Conservation (phyloP, 1,284 basidiomycete species). For the Neotropicomus parvogracilis region DNA sequence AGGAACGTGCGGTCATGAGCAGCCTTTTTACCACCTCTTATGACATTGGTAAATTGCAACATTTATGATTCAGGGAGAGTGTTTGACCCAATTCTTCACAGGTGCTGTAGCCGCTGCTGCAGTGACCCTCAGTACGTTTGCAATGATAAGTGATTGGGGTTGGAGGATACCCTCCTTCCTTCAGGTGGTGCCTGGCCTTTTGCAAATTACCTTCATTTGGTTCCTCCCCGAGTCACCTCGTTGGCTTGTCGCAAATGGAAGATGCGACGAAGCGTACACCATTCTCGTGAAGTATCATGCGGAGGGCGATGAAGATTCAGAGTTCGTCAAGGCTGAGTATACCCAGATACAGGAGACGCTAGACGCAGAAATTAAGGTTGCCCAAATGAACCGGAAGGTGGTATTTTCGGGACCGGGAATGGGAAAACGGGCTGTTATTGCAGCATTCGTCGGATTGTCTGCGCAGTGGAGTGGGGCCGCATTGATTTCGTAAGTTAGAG, state of each 20-base stretch:
- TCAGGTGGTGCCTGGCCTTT: slow-evolving; percentile 46
- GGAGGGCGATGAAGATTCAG: slow-evolving; percentile 15
- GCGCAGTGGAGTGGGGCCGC: slow-evolving; percentile 39
- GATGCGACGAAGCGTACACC: slow-evolving; percentile 37
- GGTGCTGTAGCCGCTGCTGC: slow-evolving; percentile 21
- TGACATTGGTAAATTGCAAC: slow-evolving; percentile 10
- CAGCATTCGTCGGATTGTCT: slow-evolving; percentile 38
- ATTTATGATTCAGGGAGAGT: background rate
- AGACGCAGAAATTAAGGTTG: background rate
- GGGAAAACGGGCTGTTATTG: slow-evolving; percentile 7
- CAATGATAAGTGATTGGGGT: slow-evolving; percentile 46
- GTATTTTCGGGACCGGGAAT: slow-evolving; percentile 6
- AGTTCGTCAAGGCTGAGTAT: slow-evolving; percentile 17
- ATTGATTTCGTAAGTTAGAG: slow-evolving; percentile 3
- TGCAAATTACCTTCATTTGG: slow-evolving; percentile 47
- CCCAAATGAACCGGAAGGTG: background rate
- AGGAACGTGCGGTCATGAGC: slow-evolving; percentile 12
- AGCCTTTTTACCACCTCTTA: slow-evolving; percentile 10
- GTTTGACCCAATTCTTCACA: slow-evolving; percentile 23
- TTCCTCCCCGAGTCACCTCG: slow-evolving; percentile 59
- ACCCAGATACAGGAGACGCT: slow-evolving; percentile 31
- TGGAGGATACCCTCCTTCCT: slow-evolving; percentile 31
- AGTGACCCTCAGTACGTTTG: slow-evolving; percentile 47
- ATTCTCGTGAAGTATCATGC: slow-evolving; percentile 18
- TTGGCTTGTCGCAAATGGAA: slow-evolving; percentile 54